A percentile compares a stretch with the other conserved stretches of the same genome.
Conservation (phyloP, 1,284 basidiomycete species). For the Apiotrichum veenhuisii region DNA sequence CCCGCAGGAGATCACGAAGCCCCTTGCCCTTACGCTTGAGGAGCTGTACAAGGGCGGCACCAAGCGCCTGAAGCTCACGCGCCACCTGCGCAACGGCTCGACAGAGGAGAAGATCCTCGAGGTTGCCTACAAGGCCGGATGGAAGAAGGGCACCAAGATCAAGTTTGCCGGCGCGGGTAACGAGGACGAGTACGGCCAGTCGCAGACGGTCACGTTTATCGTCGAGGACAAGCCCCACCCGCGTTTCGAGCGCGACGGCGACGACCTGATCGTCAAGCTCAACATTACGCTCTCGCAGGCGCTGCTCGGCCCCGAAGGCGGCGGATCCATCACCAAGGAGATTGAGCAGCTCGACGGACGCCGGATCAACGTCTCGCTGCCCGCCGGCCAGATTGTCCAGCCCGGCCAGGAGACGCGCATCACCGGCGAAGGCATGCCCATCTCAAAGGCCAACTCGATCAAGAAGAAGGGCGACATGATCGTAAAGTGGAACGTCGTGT, state of each 20-base stretch:
- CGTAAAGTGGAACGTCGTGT: constrained; percentile 76
- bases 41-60: constrained; percentile 86
- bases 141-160: constrained; percentile 76
- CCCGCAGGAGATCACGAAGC: constrained; percentile 68
- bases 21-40: constrained; percentile 79
- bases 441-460: constrained; percentile 69
- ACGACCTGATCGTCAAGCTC: constrained; percentile 66
- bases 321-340: constrained; percentile 51
- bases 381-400: constrained; percentile 67
- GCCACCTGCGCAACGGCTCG: constrained; percentile 65
- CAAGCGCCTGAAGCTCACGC: constrained; percentile 85
- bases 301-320: constrained; percentile 55
- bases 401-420: constrained; percentile 71
- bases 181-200: constrained; percentile 66
- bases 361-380: constrained; percentile 64
- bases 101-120: constrained; percentile 89
- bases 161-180: constrained; percentile 83
- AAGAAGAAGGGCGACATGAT: constrained; percentile 77
- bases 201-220: constrained; percentile 76
- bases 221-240: constrained; percentile 86
- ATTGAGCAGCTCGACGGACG: constrained; percentile 74
- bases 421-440: constrained; percentile 82
- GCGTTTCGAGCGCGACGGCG: constrained; percentile 68
- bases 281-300: constrained; percentile 78
- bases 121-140: constrained; percentile 72